phyloP scores from a whole-genome alignment of 2,329 filamentous ascomycete species.

The Aspergillus ochraceoroseus region DNA sequence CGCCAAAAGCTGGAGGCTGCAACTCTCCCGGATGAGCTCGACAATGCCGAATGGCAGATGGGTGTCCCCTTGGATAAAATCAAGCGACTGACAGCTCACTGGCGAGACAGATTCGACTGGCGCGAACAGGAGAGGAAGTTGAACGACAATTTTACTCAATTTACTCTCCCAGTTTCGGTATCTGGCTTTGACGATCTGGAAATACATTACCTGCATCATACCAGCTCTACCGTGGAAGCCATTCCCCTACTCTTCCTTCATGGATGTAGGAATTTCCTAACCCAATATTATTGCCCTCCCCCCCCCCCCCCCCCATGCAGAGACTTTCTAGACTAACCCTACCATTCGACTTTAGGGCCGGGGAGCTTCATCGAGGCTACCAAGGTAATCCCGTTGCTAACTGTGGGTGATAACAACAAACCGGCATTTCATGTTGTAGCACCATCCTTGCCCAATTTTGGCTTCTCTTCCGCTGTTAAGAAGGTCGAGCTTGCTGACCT shows the following conservation, averaged over 20 bases:
- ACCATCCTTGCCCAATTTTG: slow-evolving; percentile 54
- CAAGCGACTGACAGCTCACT: slow-evolving; percentile 55
- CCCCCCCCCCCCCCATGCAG: no score
- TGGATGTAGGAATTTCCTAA: slow-evolving; percentile 47
- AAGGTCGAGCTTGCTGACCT: slow-evolving; percentile 18
- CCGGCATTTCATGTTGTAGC: slow-evolving; percentile 53
- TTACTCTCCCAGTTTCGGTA: slow-evolving; percentile 50
- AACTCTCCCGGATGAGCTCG: slow-evolving; percentile 55
- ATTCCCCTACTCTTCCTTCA: slow-evolving; percentile 66
- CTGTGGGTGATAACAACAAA: slow-evolving; percentile 28
- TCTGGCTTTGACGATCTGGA: slow-evolving; percentile 57
- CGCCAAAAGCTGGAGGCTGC: slow-evolving; percentile 52
- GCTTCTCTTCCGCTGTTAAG: slow-evolving; percentile 48
- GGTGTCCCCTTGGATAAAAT: slow-evolving; percentile 58
- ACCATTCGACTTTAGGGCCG: slow-evolving; percentile 43
- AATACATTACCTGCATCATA: slow-evolving; percentile 62
- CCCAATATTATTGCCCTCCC: no score
- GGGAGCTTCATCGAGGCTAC: slow-evolving; percentile 60
- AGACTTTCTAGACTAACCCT: neutral
- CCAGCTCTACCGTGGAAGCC: slow-evolving; percentile 48
- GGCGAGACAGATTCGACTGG: slow-evolving; percentile 59
- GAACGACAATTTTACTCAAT: slow-evolving; percentile 57
- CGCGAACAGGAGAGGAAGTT: slow-evolving; percentile 54
- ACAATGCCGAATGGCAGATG: slow-evolving; percentile 52
- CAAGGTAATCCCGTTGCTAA: slow-evolving; percentile 45